A percentile compares a stretch with the other conserved stretches of the same genome.
Conservation (phyloP, 2,329 filamentous ascomycete species). For the Sphaceloma murrayae region DNA sequence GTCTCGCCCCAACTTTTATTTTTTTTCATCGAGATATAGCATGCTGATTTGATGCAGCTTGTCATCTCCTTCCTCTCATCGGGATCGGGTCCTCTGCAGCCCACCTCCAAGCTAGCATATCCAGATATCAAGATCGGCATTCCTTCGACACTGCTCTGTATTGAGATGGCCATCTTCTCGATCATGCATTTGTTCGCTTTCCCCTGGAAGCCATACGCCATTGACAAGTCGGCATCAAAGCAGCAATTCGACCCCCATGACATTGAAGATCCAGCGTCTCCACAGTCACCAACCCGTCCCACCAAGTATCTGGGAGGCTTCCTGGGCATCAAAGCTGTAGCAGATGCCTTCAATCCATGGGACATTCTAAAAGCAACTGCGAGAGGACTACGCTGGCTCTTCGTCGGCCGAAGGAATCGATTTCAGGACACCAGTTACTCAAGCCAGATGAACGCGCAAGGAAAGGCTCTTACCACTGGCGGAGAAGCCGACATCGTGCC, state of each 20-base stretch:
- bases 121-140: constrained; percentile 75
- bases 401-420: constrained; percentile 59
- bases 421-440: constrained; percentile 35
- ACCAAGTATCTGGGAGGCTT: constrained; percentile 52
- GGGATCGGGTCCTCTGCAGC: constrained; percentile 53
- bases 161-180: constrained; percentile 78
- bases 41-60: constrained; percentile 30
- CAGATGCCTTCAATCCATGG: constrained; percentile 69
- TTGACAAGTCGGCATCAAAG: no score
- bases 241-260: no score
- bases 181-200: constrained; percentile 76
- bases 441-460: constrained; percentile 14
- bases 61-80: constrained; percentile 52
- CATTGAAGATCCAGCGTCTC: constrained; percentile 22
- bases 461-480: background rate
- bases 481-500: background rate
- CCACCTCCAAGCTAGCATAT: constrained; percentile 53
- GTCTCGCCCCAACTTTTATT: no score
- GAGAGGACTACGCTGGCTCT: constrained; percentile 69
- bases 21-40: background rate
- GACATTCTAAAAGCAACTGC: constrained; percentile 74
- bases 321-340: constrained; percentile 54
- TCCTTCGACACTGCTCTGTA: constrained; percentile 64
- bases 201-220: constrained; percentile 60
- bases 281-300: constrained; percentile 21